Percentiles rank a stretch among this genome's conserved stretches.
These are phyloP conservation scores for Trichoderma pleuroti DNA, from an alignment of 2,329 filamentous ascomycete genomes.

Conservation along the genomic window DNA sequence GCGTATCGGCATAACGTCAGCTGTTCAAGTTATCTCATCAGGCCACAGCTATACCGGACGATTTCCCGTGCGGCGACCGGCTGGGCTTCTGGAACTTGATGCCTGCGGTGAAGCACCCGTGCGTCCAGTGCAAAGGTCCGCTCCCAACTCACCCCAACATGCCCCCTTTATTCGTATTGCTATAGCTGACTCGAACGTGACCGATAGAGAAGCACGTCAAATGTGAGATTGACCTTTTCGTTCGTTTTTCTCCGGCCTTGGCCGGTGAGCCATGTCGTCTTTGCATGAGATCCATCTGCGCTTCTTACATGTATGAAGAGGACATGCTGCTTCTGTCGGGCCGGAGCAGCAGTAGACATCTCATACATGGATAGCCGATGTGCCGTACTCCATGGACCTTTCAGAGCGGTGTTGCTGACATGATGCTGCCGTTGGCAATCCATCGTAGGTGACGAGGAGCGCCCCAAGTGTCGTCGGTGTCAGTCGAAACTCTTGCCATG, in stretches of 20 bases:
- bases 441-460: constrained; percentile 36
- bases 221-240: constrained; percentile 27
- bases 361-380: background rate
- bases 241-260: background rate
- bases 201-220: constrained; percentile 35
- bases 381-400: background rate
- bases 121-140: constrained; percentile 36
- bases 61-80: background rate
- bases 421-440: background rate
- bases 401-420: background rate
- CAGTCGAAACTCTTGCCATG: constrained; percentile 33
- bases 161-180: background rate
- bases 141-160: background rate
- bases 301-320: background rate
- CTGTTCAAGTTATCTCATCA: background rate
- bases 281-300: background rate
- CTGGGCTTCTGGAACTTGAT: constrained; percentile 21
- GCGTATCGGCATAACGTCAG: background rate
- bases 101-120: constrained; percentile 34
- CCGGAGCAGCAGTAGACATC: background rate
- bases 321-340: background rate
- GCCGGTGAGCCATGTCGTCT: background rate
- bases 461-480: constrained; percentile 36
- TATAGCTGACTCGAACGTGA: background rate
- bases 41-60: background rate